phyloP scores from a whole-genome alignment of 148 eudicot genomes.

The Vaccinium darrowii region DNA sequence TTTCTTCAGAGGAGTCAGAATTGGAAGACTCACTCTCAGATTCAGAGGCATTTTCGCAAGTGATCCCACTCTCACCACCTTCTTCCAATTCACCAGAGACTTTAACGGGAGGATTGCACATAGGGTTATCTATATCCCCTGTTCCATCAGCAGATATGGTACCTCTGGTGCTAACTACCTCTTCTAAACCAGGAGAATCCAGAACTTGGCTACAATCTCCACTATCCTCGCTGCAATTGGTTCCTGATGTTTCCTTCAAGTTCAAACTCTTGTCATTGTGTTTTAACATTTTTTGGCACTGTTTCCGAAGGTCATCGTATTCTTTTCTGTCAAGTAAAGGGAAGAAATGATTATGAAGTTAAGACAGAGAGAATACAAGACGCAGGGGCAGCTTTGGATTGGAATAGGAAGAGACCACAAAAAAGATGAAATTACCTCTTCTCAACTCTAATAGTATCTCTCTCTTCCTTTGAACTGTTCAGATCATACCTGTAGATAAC shows the following conservation, averaged over 20 bases:
- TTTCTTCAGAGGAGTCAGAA: constrained; percentile 35
- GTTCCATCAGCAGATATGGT: constrained; percentile 28
- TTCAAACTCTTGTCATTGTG: constrained; percentile 14
- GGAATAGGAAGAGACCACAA: not conserved
- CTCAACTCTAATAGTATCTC: constrained; percentile 30
- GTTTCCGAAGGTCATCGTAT: constrained; percentile 38
- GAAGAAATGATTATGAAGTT: not conserved
- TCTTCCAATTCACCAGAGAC: constrained; percentile 23
- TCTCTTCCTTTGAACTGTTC: constrained; percentile 48
- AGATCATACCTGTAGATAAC: constrained; percentile 45
- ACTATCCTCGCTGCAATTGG: constrained; percentile 16
- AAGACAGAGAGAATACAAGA: not conserved
- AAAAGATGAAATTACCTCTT: constrained; percentile 34
- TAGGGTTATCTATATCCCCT: constrained; percentile 25
- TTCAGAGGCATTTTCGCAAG: constrained; percentile 31
- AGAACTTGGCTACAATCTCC: constrained; percentile 34
- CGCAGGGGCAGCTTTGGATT: not conserved
- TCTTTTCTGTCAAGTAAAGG: constrained; percentile 34
- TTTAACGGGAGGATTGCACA: constrained; percentile 14
- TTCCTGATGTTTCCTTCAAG: constrained; percentile 26
- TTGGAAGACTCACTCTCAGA: constrained; percentile 31
- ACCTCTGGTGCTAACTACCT: constrained; percentile 26
- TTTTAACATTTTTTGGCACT: constrained; percentile 29
- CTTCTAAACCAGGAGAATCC: constrained; percentile 36
- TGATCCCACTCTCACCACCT: constrained; percentile 28